Base-by-base conservation (phyloP, 129 eudicot species). In the Logfia minima region DNA sequence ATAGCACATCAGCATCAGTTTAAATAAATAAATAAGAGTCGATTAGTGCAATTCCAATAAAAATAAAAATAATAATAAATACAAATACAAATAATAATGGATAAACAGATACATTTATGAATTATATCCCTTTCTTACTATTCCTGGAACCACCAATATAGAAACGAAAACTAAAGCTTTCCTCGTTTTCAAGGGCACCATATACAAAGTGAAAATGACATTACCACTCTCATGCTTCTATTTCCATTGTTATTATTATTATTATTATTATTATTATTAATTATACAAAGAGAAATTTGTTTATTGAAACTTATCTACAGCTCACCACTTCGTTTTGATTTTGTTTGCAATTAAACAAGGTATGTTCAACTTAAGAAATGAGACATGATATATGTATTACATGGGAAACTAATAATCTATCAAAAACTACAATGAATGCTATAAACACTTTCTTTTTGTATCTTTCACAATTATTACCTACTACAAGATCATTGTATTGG, bases 111-210 rank as follows among this genome's bases (percentile, higher is more conserved):
- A 0, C 1, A 34, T 34, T 34, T 34, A 4, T 34, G 0, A 14
- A 6, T 28, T 68, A 31, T 51, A 68, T 58, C 51, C 70, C 11
- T 68, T 70, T 77, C 76, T 68, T 68, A 70, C 35, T 56, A 66
- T 64, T 66, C 71, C 65, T 53, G 31, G 60, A 61, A 68, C 66
- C 80, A 66, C 29, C 76, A 60, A 75, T 34, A 31, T 68, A 75
- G 56, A 75, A 75, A 60, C 80, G 66, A 75, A 81, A 68, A 68
- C 45, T 19, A 68, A 81, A 81, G 76, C 76, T 81, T 59, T 74
- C 75, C 79, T 80, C 79, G 79, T 80, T 80, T 80, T 81, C 84
- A 81, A 68, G 80, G 84, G 80, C 8, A 43, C 84, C 84, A 81
- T n/a, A 61, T 61, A 60, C 29, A 75, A 68, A 59, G 71, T 70